Percentiles rank a stretch among this genome's conserved stretches.
Conservation (phyloP, 805 yeast genomes). For the Ogataea pignaliae region DNA sequence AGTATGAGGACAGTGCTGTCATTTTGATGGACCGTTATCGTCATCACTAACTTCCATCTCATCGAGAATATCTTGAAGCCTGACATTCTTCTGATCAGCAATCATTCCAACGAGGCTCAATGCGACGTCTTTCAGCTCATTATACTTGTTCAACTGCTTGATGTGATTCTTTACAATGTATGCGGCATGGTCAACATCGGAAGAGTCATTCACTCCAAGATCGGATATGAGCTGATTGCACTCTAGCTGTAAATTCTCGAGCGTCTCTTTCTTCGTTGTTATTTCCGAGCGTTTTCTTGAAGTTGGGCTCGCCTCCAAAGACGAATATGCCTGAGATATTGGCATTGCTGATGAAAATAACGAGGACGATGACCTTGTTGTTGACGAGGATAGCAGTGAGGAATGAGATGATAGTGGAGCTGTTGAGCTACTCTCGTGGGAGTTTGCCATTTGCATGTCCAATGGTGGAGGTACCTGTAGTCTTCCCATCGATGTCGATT, state of each 20-base stretch:
- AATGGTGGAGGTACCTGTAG: too few species aligned
- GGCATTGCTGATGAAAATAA: too few species aligned
- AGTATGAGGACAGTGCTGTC: too few species aligned
- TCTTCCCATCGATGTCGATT: too few species aligned
- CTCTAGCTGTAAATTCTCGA: conserved; percentile 15
- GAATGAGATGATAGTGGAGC: background rate
- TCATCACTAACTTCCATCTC: conserved; percentile 43
- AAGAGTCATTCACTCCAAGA: conserved; percentile 8
- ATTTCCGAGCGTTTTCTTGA: background rate
- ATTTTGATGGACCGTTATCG: conserved; percentile 3
- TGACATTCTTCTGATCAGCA: conserved; percentile 51
- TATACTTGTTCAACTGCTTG: conserved; percentile 47
- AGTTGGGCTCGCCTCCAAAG: background rate
- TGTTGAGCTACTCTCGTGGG: too few species aligned
- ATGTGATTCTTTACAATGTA: conserved; percentile 49
- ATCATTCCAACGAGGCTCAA: conserved; percentile 52
- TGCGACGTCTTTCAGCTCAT: conserved; percentile 62
- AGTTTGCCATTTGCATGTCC: too few species aligned
- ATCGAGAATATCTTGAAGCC: conserved; percentile 43
- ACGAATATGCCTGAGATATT: background rate
- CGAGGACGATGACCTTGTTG: background rate
- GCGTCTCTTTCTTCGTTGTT: conserved; percentile 7
- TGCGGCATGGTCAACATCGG: conserved; percentile 35
- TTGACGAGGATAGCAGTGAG: background rate
- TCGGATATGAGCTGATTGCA: conserved; percentile 16